Percentiles rank a stretch among this genome's conserved stretches.
Conservation (phyloP, 164 flowering plant genomes). For the Vitis riparia region DNA sequence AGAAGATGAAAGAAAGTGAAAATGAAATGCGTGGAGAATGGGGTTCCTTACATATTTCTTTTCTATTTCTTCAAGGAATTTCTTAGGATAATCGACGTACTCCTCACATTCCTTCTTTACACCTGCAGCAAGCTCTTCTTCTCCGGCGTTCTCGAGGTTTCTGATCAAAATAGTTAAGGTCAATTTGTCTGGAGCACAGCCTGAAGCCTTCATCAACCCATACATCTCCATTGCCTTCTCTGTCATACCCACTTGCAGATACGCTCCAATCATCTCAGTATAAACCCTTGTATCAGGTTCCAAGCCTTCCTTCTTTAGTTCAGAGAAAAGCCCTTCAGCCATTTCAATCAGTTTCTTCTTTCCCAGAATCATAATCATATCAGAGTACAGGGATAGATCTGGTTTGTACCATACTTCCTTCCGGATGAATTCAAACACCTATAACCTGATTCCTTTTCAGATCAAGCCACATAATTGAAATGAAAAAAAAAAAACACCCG, state of each 20-base stretch:
- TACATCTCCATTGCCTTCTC: constrained; percentile 73
- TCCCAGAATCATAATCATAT: constrained; percentile 66
- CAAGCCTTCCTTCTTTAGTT: constrained; percentile 55
- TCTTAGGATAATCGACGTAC: constrained; percentile 57
- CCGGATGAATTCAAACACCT: constrained; percentile 63
- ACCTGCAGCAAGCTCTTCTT: constrained; percentile 51
- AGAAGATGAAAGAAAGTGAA: neutral
- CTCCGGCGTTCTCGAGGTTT: constrained; percentile 70
- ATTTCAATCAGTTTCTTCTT: constrained; percentile 54
- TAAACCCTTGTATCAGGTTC: constrained; percentile 67
- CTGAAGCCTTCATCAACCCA: constrained; percentile 58
- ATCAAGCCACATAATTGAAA: constrained; percentile 10
- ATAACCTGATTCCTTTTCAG: constrained; percentile 33
- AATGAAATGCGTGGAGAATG: too few species aligned
- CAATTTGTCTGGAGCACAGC: constrained; percentile 65
- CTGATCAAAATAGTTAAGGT: constrained; percentile 68
- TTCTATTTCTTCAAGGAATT: constrained; percentile 57
- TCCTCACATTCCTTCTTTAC: constrained; percentile 57
- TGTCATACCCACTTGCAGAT: constrained; percentile 48
- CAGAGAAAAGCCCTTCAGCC: constrained; percentile 57
- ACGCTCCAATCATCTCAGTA: constrained; percentile 80
- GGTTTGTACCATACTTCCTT: constrained; percentile 66
- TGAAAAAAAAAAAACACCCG: neutral
- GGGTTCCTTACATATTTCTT: constrained; percentile 39
- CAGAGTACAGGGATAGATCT: constrained; percentile 48